Conservation (phyloP, 1,284 basidiomycete species). For the Papiliotrema flavescens region DNA sequence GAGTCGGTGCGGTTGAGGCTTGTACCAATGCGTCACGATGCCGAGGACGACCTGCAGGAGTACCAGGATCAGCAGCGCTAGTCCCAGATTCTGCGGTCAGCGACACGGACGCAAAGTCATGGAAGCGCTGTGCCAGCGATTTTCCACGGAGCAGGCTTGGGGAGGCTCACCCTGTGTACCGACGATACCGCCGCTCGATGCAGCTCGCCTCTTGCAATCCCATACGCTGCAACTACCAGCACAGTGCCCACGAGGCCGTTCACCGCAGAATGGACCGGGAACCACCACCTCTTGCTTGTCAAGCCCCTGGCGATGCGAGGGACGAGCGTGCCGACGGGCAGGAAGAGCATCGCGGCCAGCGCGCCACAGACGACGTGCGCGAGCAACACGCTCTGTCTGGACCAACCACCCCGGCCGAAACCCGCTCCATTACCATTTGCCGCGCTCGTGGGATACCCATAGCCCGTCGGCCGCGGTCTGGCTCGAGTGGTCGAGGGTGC, state of each 20-base stretch:
- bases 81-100: slow-evolving; percentile 55
- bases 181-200: too few species aligned
- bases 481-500: too few species aligned
- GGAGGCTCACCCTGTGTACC: too few species aligned
- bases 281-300: slow-evolving; percentile 55
- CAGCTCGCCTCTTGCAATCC: slow-evolving; percentile 15
- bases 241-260: slow-evolving; percentile 57
- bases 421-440: too few species aligned
- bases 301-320: slow-evolving; percentile 60
- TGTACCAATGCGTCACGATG: slow-evolving; percentile 56
- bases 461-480: too few species aligned
- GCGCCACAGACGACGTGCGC: slow-evolving; percentile 58
- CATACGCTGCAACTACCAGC: slow-evolving; percentile 55
- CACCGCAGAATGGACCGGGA: slow-evolving; percentile 55
- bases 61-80: slow-evolving; percentile 60
- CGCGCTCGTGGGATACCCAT: too few species aligned
- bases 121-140: too few species aligned
- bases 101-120: too few species aligned
- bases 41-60: slow-evolving; percentile 59
- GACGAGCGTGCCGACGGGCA: slow-evolving; percentile 60
- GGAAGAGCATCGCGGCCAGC: slow-evolving; percentile 58
- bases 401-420: too few species aligned
- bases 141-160: too few species aligned
- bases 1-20: slow-evolving; percentile 9
- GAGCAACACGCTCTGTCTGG: too few species aligned